Base-by-base conservation (phyloP, 768 basidiomycete species). In the Boletus rubropictus region DNA sequence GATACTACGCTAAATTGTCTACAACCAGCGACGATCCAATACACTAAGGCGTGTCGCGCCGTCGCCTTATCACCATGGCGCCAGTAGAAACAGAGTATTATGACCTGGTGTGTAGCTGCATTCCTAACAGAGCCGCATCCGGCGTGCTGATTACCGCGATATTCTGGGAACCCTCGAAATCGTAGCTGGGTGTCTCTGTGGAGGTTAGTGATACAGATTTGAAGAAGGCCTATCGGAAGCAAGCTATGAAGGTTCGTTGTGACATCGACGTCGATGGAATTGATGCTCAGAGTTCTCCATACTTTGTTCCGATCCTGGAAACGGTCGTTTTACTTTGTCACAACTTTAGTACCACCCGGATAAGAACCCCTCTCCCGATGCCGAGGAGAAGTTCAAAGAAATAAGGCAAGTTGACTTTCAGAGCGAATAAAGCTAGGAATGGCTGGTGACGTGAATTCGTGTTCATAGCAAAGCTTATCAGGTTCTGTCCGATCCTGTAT, bases 371-470 rank as follows among this genome's bases (percentile, higher is more conserved):
- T 86, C 89, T 4, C 77, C 82, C n/a, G 90, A 91, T 59, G 96
- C 95, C 1, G 92, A 93, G 63, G 86, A 89, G 64, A 93, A 84
- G 72, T 99, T 99, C 74, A 95, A 97, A 69, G 89, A 96, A 38
- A 89, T 99, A 61, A 92, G 90, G 89, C 84, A 56, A 52, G 65
- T 65, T 33, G 42, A 17, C 44, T 34, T 44, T 54, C 56, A 38
- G 28, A 35, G 51, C n/a, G 39, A 44, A 44, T 46, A 21, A 46
- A 34, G 44, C 36, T 47, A 39, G 48, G 49, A 34, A 50, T 39
- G 33, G 15, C 42, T 44, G 34, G 53, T 58, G 37, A 61, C 56
- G 46, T 45, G 51, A 24, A 39, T 49, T 52, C 56, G 49, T 58
- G 42, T 46, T 37, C 55, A 31, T 56, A 90, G 90, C 64, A 93